Base-by-base conservation (phyloP, 1,284 basidiomycete genomes). In the Sporisorium exsertum region DNA sequence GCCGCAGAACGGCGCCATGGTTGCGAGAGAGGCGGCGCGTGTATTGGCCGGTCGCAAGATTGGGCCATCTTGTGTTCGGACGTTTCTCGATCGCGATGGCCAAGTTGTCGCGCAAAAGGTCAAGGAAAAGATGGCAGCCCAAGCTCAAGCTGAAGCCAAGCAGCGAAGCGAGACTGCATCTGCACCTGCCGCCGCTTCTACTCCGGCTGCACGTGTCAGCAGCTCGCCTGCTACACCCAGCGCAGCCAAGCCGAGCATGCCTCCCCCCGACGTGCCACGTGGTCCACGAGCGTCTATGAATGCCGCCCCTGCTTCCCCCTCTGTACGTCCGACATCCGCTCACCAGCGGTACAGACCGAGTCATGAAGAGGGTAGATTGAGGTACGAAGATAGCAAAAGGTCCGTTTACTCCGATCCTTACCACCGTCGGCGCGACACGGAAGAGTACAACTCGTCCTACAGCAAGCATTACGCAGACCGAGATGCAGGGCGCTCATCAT, bases 1-100 rank as follows among this genome's bases (percentile, higher is more conserved):
- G 4, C 66, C 57, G 22, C 79, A 82, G 49, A 54, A 81, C 35
- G 81, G 66, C 12, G 61, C 64, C 37, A 64, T 78, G 47, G 64
- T 47, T 0, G 81, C 81, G 12, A 59, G 46, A 26, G 58, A 55
- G 5, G 82, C 80, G 1, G 40, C 64, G 15, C 42, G 42, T 12
- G 52, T 61, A 16, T 47, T 77, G 24, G 47, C 81, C 20, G 79
- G 76, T 4, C 37, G 46, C 2, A 22, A 26, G 18, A 59, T 83
- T 42, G 72, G 67, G 12, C 42, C 33, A 2, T 65, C 22, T 6
- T 49, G 27, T 5, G 56, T 75, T 27, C 53, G 18, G 5, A 67
- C 72, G 13, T 50, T 70, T 12, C 52, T 76, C 22, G 78, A 77
- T 43, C 71, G 71, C 5, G 29, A 56, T 18, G 65, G 66, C 43